Percentiles rank a stretch among this genome's conserved stretches.
Conservation (phyloP, 2,329 filamentous ascomycete genomes). For the Chrysosporium queenslandicum region DNA sequence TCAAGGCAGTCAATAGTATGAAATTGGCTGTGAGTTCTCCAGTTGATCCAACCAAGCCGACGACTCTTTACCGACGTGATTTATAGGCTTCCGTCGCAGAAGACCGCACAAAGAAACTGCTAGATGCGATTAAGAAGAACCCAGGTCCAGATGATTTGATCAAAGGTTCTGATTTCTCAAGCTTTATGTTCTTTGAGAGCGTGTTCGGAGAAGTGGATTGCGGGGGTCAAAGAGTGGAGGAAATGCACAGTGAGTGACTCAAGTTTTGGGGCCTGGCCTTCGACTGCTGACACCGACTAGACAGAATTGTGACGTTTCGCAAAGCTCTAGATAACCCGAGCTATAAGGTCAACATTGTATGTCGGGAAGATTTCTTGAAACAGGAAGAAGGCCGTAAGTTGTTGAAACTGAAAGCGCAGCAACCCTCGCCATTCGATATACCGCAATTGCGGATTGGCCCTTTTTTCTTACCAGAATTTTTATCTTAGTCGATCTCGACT, state of each 20-base stretch:
- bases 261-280: not conserved
- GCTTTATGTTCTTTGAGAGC: constrained; percentile 2
- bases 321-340: not conserved
- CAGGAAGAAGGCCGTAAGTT: not conserved
- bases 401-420: not conserved
- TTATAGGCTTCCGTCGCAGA: constrained; percentile 7
- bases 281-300: not conserved
- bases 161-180: constrained; percentile 4
- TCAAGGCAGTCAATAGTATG: constrained; percentile 1
- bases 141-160: not conserved
- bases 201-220: constrained; percentile 1
- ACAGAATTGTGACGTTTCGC: not conserved
- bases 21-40: constrained; percentile 1
- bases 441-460: not conserved
- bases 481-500: not conserved
- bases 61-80: not conserved
- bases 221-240: not conserved
- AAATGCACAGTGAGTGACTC: not conserved
- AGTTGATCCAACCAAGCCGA: not conserved
- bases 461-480: not conserved
- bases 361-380: constrained; percentile 3
- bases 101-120: not conserved
- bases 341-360: constrained; percentile 9
- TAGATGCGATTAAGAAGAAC: not conserved
- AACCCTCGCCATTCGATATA: not conserved